phyloP scores from a whole-genome alignment of 805 yeast species.

The Saturnispora ahearnii region DNA sequence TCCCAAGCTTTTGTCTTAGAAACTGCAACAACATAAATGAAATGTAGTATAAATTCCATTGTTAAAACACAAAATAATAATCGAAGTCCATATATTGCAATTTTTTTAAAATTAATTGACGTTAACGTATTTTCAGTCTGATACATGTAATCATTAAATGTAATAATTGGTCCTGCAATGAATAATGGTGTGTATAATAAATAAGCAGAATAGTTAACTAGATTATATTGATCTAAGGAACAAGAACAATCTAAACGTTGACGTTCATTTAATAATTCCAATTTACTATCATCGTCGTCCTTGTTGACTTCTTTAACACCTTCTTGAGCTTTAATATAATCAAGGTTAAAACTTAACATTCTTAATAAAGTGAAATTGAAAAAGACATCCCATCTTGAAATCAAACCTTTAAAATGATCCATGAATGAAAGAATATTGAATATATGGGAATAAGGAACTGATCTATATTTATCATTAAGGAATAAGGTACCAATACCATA shows the following conservation, averaged over 20 bases:
- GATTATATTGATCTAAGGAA: constrained; percentile 48
- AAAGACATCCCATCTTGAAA: constrained; percentile 91
- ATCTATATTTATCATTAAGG: constrained; percentile 60
- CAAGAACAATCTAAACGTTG: constrained; percentile 58
- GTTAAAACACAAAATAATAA: constrained; percentile 64
- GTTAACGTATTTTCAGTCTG: constrained; percentile 56
- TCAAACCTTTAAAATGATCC: constrained; percentile 68
- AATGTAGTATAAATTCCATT: constrained; percentile 87
- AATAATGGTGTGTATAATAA: constrained; percentile 79
- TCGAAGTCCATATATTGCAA: constrained; percentile 53
- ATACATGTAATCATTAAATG: constrained; percentile 83
- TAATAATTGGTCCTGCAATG: constrained; percentile 90
- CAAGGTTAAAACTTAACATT: constrained; percentile 75
- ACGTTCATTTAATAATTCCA: constrained; percentile 40
- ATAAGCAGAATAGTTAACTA: constrained; percentile 66
- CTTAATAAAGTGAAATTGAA: constrained; percentile 84
- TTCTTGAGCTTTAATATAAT: constrained; percentile 44
- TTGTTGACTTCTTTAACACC: not conserved
- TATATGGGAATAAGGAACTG: constrained; percentile 31
- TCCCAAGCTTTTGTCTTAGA: constrained; percentile 85
- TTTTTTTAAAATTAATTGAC: constrained; percentile 48
- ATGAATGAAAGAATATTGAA: constrained; percentile 34
- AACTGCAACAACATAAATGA: constrained; percentile 87
- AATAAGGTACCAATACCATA: constrained; percentile 76
- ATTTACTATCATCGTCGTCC: not conserved